A percentile compares a stretch with the other conserved stretches of the same genome.
These are phyloP conservation scores for Lanmaoa rubissima DNA, from an alignment of 768 basidiomycete genomes.

Conservation along the genomic window DNA sequence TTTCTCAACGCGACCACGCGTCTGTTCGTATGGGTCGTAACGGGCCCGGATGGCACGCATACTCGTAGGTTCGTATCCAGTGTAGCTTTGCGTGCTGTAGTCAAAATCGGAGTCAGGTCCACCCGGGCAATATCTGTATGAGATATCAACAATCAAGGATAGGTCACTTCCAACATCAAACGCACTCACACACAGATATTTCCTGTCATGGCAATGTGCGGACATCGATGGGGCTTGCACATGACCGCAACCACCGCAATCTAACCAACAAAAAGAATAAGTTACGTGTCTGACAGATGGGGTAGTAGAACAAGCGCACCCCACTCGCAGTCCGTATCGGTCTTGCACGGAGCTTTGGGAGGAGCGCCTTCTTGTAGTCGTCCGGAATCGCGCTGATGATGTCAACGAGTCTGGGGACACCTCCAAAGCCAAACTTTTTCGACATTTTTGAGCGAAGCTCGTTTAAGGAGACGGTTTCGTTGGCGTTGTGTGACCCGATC, in stretches of 20 bases:
- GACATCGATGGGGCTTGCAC: constrained; percentile 99
- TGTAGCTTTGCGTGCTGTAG: constrained; percentile 96
- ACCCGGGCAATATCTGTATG: constrained; percentile 87
- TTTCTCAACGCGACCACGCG: constrained; percentile 90
- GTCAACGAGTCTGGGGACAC: constrained; percentile 91
- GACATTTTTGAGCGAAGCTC: constrained; percentile 82
- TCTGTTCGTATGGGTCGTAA: constrained; percentile 97
- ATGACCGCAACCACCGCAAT: constrained; percentile 99
- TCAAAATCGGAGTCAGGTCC: constrained; percentile 99
- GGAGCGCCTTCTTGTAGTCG: constrained; percentile 88
- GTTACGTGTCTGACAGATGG: background rate
- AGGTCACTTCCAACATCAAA: background rate
- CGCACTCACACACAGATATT: constrained; percentile 92
- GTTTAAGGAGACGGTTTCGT: constrained; percentile 80
- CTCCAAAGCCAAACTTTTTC: constrained; percentile 85
- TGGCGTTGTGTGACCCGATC: constrained; percentile 81
- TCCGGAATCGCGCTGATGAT: constrained; percentile 98
- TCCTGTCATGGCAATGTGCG: constrained; percentile 99
- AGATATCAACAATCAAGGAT: constrained; percentile 5
- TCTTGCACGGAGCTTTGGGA: constrained; percentile 88
- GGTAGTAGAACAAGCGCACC: constrained; percentile 43
- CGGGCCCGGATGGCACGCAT: constrained; percentile 98
- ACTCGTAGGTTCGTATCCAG: constrained; percentile 94
- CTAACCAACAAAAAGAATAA: constrained; percentile 37
- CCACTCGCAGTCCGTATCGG: constrained; percentile 97